Percentiles rank a stretch among this genome's conserved stretches.
These are phyloP conservation scores for Nemania sp. DNA, from an alignment of 2,329 filamentous ascomycete genomes.

Conservation along the genomic window DNA sequence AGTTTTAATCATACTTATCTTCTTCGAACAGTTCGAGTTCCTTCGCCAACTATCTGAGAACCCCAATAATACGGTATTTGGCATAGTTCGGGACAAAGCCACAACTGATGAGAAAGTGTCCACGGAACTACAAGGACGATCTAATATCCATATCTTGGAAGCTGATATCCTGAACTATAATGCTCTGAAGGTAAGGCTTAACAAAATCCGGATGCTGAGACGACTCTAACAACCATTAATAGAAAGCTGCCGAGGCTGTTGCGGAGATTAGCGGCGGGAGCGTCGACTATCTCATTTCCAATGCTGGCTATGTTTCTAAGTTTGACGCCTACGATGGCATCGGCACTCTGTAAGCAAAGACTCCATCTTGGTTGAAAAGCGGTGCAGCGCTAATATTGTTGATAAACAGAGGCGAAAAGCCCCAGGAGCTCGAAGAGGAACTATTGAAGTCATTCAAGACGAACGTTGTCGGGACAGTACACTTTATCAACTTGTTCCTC, in stretches of 20 bases:
- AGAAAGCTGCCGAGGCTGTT: slow-evolving; percentile 30
- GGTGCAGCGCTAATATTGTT: no score
- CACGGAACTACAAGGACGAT: background rate
- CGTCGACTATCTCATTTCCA: slow-evolving; percentile 57
- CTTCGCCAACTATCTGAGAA: background rate
- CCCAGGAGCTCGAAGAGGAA: background rate
- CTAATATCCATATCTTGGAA: background rate
- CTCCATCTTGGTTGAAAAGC: no score
- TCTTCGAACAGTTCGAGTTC: slow-evolving; percentile 11
- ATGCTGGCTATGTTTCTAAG: slow-evolving; percentile 36
- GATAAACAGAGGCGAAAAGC: background rate
- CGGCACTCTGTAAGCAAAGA: slow-evolving; percentile 18
- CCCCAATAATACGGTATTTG: slow-evolving; percentile 6
- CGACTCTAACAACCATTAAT: no score
- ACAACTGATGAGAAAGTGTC: slow-evolving; percentile 2
- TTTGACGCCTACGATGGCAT: background rate
- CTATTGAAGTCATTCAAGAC: background rate
- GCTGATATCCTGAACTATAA: background rate
- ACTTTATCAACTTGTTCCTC: slow-evolving; percentile 56
- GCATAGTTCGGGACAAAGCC: slow-evolving; percentile 1
- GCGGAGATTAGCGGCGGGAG: slow-evolving; percentile 40
- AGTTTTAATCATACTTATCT: no score
- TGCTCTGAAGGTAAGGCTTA: background rate
- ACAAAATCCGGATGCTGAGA: no score
- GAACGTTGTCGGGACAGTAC: slow-evolving; percentile 57